Percentiles rank a stretch among this genome's conserved stretches.
Conservation (phyloP, 192 early-diverging fungal genomes). For the Coemansia asiatica region DNA sequence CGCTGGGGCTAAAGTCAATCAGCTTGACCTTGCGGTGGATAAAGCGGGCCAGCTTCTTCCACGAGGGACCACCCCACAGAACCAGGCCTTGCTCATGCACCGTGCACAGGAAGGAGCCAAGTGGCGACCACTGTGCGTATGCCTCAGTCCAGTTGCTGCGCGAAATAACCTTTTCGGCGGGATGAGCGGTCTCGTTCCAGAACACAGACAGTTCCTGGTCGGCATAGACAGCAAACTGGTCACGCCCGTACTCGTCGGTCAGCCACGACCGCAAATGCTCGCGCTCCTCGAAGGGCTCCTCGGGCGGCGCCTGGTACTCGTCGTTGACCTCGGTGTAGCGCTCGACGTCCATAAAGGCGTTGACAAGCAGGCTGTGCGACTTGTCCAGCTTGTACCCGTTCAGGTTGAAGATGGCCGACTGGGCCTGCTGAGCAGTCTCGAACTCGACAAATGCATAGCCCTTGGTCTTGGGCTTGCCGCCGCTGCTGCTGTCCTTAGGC, state of each 20-base stretch:
- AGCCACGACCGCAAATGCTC: conserved; percentile 93
- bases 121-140: conserved; percentile 92
- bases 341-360: conserved; percentile 92
- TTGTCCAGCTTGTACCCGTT: conserved; percentile 83
- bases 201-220: conserved; percentile 82
- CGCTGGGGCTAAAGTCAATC: conserved; percentile 93
- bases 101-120: conserved; percentile 90
- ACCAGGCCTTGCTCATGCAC: conserved; percentile 92
- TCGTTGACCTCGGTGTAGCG: conserved; percentile 74
- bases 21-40: conserved; percentile 86
- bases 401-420: conserved; percentile 68
- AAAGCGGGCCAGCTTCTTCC: conserved; percentile 89
- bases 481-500: conserved; percentile 75
- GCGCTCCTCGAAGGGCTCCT: conserved; percentile 57
- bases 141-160: conserved; percentile 90
- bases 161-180: conserved; percentile 63
- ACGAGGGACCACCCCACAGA: conserved; percentile 93
- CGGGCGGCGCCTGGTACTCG: conserved; percentile 69
- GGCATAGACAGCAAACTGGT: conserved; percentile 89
- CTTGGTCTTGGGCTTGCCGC: conserved; percentile 74
- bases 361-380: conserved; percentile 76
- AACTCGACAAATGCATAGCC: conserved; percentile 96
- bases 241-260: conserved; percentile 75
- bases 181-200: conserved; percentile 88
- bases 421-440: conserved; percentile 80